Percentiles rank a stretch among this genome's conserved stretches.
Evolutionary conservation across 2,329 filamentous ascomycete species (phyloP).

Genomic region (Aspergillus fijiensis): DNA sequence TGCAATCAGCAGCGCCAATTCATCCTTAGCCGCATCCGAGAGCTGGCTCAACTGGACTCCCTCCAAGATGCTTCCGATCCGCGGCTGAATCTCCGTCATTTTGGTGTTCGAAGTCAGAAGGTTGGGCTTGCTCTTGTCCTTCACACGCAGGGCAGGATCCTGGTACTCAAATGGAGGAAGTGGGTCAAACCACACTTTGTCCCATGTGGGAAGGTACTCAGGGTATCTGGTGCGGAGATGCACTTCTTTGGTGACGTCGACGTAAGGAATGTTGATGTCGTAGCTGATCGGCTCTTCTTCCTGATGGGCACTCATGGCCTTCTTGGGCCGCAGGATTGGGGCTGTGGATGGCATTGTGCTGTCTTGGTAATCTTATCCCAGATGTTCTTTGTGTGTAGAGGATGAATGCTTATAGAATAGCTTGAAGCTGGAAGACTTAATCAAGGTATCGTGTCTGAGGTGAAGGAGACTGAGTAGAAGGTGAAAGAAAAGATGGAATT

Average conservation of each 20-base stretch:
- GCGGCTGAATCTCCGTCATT: conserved; percentile 44
- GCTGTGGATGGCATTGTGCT: conserved; percentile 35
- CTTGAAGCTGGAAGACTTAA: not conserved
- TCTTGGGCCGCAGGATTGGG: conserved; percentile 29
- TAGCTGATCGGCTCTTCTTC: conserved; percentile 42
- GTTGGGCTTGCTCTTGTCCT: conserved; percentile 40
- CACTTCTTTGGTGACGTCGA: conserved; percentile 39
- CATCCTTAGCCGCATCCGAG: conserved; percentile 50
- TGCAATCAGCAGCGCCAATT: conserved; percentile 64
- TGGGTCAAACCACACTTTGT: conserved; percentile 49
- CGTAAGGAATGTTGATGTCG: conserved; percentile 53
- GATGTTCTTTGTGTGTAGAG: not conserved
- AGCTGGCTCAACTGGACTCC: conserved; percentile 51
- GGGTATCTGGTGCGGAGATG: conserved; percentile 44
- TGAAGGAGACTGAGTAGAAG: conserved; percentile 1
- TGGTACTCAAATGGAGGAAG: conserved; percentile 46
- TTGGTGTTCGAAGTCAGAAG: conserved; percentile 33
- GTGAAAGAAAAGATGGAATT: conserved; percentile 2
- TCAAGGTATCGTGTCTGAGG: not conserved
- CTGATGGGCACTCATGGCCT: conserved; percentile 26
- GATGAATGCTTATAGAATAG: not conserved
- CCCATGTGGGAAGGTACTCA: conserved; percentile 50
- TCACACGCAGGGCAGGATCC: conserved; percentile 49
- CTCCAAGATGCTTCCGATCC: conserved; percentile 43
- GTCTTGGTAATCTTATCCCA: not conserved